Conservation (phyloP, 164 flowering plant species). For the Umbellularia californica region DNA sequence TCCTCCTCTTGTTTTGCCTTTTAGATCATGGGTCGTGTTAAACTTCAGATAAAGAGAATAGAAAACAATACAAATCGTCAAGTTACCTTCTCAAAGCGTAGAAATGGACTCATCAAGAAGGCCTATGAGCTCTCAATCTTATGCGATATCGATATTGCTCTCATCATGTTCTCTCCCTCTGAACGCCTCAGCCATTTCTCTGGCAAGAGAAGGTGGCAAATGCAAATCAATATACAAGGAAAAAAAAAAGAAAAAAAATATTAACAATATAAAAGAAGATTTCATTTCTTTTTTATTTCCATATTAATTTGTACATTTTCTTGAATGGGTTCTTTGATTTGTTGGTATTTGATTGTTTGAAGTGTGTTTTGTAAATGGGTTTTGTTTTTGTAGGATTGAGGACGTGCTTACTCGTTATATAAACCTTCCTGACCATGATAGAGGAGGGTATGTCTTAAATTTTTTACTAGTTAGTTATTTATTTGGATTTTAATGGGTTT, state of each 20-base stretch:
- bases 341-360: neutral
- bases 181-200: slow-evolving; percentile 55
- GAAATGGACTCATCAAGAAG: slow-evolving; percentile 77
- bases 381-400: slow-evolving; percentile 33
- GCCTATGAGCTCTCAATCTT: slow-evolving; percentile 72
- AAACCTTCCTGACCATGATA: slow-evolving; percentile 46
- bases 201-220: slow-evolving; percentile 40
- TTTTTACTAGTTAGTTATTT: neutral
- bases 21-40: slow-evolving; percentile 55
- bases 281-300: neutral
- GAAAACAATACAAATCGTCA: slow-evolving; percentile 72
- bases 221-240: neutral
- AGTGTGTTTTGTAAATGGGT: neutral
- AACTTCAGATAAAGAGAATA: slow-evolving; percentile 66
- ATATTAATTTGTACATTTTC: neutral
- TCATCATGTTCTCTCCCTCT: slow-evolving; percentile 73
- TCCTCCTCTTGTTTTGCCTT: slow-evolving; percentile 1
- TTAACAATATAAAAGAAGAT: neutral
- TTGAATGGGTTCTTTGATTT: too few relatives aligned
- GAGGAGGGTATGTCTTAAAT: slow-evolving; percentile 44
- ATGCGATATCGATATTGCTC: slow-evolving; percentile 70
- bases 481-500: neutral
- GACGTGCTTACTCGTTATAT: slow-evolving; percentile 50
- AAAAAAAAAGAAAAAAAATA: neutral
- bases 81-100: slow-evolving; percentile 71